phyloP scores from a whole-genome alignment of 2,329 filamentous ascomycete species.

The Fonsecaea nubica region DNA sequence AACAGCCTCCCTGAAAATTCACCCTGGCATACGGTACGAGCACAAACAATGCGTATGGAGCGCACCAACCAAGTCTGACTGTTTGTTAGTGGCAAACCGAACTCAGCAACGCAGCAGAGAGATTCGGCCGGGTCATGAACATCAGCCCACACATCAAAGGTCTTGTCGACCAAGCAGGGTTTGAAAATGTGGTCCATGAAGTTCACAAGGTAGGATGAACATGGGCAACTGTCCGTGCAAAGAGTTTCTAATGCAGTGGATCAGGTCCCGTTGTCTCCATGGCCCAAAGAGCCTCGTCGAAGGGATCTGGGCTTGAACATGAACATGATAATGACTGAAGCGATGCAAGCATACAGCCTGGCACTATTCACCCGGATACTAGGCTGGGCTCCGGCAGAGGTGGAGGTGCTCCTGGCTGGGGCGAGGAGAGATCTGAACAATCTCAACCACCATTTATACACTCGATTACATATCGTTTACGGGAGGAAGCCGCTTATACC shows the following conservation, averaged over 20 bases:
- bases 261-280: constrained; percentile 41
- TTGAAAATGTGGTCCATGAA: constrained; percentile 39
- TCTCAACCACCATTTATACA: constrained; percentile 30
- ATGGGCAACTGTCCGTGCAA: neutral
- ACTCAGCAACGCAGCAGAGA: constrained; percentile 28
- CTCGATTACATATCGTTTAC: constrained; percentile 29
- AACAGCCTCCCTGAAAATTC: constrained; percentile 39
- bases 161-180: constrained; percentile 40
- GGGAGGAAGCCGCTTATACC: constrained; percentile 25
- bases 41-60: neutral
- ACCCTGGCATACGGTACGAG: constrained; percentile 16
- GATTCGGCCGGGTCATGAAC: constrained; percentile 32
- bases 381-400: constrained; percentile 45
- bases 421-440: constrained; percentile 45
- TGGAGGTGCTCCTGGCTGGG: constrained; percentile 48
- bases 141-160: constrained; percentile 32
- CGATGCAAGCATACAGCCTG: constrained; percentile 48
- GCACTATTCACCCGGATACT: constrained; percentile 49
- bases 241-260: constrained; percentile 1
- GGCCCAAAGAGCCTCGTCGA: constrained; percentile 42
- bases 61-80: neutral
- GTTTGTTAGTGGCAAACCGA: constrained; percentile 29
- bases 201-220: constrained; percentile 37
- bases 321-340: constrained; percentile 43
- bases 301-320: constrained; percentile 43